phyloP scores from a whole-genome alignment of 2,329 filamentous ascomycete genomes.

The Aureobasidium subglaciale region DNA sequence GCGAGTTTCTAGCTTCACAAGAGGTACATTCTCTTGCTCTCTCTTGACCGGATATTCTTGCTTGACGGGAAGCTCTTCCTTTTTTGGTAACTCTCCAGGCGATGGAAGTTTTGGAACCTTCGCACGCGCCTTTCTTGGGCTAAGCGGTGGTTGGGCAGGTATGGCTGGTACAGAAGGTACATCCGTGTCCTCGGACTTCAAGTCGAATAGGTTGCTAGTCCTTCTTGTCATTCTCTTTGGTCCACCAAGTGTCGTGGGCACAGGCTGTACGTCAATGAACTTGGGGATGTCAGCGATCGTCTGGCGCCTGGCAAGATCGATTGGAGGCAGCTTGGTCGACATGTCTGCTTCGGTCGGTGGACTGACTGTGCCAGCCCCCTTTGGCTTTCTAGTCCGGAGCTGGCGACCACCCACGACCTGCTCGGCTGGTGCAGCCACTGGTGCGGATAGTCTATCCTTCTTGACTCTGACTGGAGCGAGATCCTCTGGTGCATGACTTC shows the following conservation, averaged over 20 bases:
- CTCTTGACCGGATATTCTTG: not conserved
- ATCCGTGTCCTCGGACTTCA: not conserved
- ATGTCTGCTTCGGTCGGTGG: constrained; percentile 9
- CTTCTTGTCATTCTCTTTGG: constrained; percentile 8
- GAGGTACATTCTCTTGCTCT: not conserved
- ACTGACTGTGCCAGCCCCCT: constrained; percentile 38
- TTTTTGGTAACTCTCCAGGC: no score
- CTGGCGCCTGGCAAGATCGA: constrained; percentile 14
- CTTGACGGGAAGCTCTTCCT: not conserved
- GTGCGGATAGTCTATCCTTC: constrained; percentile 54
- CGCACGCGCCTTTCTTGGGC: not conserved
- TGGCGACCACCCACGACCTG: constrained; percentile 57
- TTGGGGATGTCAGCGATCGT: constrained; percentile 17
- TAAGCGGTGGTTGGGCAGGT: not conserved
- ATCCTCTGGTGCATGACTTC: constrained; percentile 71
- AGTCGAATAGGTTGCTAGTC: constrained; percentile 1
- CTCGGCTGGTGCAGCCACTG: constrained; percentile 38
- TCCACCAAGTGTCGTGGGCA: not conserved
- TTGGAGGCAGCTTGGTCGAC: not conserved
- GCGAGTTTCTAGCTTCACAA: not conserved
- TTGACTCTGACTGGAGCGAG: constrained; percentile 54
- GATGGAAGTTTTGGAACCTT: not conserved
- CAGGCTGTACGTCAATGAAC: not conserved
- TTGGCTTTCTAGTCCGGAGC: constrained; percentile 61
- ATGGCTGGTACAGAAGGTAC: constrained; percentile 20